A percentile compares a stretch with the other conserved stretches of the same genome.
Conservation (phyloP, 2,329 filamentous ascomycete species). For the Orbilia brochopaga region DNA sequence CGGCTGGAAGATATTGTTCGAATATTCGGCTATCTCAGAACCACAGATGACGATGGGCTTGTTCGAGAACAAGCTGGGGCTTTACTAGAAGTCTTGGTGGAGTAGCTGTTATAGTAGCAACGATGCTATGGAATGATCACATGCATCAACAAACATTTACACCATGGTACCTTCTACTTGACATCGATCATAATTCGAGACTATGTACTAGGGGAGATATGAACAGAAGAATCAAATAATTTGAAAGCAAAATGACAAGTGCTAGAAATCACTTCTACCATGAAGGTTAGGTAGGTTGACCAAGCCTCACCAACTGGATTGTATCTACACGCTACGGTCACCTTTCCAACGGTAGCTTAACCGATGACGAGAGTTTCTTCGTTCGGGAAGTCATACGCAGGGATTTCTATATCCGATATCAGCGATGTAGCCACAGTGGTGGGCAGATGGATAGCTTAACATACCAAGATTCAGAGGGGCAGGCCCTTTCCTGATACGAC, state of each 20-base stretch:
- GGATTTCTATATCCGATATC: conserved; percentile 71
- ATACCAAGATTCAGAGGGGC: conserved; percentile 95
- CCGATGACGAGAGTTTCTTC: conserved; percentile 89
- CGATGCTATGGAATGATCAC: not conserved
- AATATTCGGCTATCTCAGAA: conserved; percentile 69
- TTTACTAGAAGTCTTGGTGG: conserved; percentile 64
- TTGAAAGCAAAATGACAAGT: conserved; percentile 18
- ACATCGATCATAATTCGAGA: conserved; percentile 22
- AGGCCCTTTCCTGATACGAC: conserved; percentile 95
- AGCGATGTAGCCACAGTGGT: conserved; percentile 71
- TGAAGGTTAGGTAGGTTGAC: conserved; percentile 12
- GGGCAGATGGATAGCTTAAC: not conserved
- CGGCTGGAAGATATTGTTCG: conserved; percentile 65
- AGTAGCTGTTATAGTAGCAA: conserved; percentile 5
- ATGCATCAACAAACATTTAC: not conserved
- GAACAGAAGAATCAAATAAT: conserved; percentile 32
- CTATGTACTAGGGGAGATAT: conserved; percentile 50
- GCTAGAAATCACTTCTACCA: conserved; percentile 33
- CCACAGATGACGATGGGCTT: conserved; percentile 71
- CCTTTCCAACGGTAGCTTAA: conserved; percentile 63
- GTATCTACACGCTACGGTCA: conserved; percentile 17
- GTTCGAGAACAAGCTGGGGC: conserved; percentile 71
- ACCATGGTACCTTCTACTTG: conserved; percentile 23
- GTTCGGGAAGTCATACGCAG: conserved; percentile 88
- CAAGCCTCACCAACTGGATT: conserved; percentile 42